Base-by-base conservation (phyloP, 202 grass and related monocot genomes). In the Schoenoplectus tabernaemontani region DNA sequence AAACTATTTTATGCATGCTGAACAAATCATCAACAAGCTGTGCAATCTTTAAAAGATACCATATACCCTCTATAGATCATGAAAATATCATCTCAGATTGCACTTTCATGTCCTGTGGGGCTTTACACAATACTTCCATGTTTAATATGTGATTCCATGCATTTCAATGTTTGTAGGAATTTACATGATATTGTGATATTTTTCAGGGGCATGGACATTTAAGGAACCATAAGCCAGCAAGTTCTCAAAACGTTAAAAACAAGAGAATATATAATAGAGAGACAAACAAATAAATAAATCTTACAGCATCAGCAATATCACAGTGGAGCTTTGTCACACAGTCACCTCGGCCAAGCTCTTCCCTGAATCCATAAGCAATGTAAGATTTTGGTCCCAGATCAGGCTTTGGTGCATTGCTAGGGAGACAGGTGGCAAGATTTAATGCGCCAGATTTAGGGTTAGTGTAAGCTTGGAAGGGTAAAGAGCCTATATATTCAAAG, bases 381-480 rank as follows among this genome's bases (percentile, higher is more conserved):
- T 95, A 98, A 64, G 91, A 92, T 83, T 98, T 98, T 79, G 96
- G 96, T 16, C 96, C 96, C 89, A 98, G 83, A 86, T 98, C 96
- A 58, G 84, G 82, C 78, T 92, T 95, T 59, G 93, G 58, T 43
- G 85, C n/a, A 23, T 92, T 86, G 41, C 38, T 74, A 47, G 96
- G 96, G 76, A 98, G 81, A 81, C 78, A 64, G 19, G 82, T 82
- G 20, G 89, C 93, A 82, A 92, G 59, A 89, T 94, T 95, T 33
- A 98, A 78, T 9, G 78, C 57, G 12, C 96, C 91, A 83, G 57
- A 85, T 66, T 91, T 88, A 83, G 87, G 87, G 69, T 95, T 89
- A 81, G 96, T 98, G 76, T 98, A 98, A 4, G 62, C 73, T 86
- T 90, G 87, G 81, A 98, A 95, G 4, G 96, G 96, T 47, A 98